Evolutionary conservation across 768 basidiomycete genomes (phyloP).

Genomic region (Tremella fuciformis): DNA sequence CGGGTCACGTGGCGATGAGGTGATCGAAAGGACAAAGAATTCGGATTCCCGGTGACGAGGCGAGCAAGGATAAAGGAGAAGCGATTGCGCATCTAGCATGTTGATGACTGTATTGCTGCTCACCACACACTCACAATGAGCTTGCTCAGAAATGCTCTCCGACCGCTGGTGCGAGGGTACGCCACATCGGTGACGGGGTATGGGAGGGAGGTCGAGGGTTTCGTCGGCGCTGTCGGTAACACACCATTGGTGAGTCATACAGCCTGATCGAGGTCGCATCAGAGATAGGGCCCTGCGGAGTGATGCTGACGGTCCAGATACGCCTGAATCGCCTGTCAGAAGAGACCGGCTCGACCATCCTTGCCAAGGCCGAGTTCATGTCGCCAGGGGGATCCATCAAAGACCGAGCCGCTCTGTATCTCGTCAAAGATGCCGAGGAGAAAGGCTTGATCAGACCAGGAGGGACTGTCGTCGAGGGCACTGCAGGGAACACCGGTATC

Average conservation of each 20-base stretch:
- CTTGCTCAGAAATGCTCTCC: conserved; percentile 15
- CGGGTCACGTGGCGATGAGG: no score
- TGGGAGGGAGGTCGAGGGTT: conserved; percentile 59
- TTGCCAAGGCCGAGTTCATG: conserved; percentile 97
- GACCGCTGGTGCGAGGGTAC: conserved; percentile 31
- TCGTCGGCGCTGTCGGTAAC: conserved; percentile 84
- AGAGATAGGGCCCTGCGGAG: background rate
- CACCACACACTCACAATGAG: background rate
- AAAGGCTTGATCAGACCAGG: conserved; percentile 82
- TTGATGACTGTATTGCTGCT: no score
- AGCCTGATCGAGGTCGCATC: background rate
- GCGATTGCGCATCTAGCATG: no score
- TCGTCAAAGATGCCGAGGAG: conserved; percentile 81
- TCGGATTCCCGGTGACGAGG: no score
- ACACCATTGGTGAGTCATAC: conserved; percentile 72
- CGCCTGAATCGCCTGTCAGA: conserved; percentile 76
- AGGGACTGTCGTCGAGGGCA: conserved; percentile 97
- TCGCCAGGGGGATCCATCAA: conserved; percentile 98
- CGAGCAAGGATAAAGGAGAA: no score
- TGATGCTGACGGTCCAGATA: conserved; percentile 60
- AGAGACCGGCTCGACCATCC: conserved; percentile 75
- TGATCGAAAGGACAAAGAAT: no score
- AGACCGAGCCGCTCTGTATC: conserved; percentile 89
- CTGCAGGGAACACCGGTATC: conserved; percentile 96
- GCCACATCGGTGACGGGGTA: conserved; percentile 38